Conservation (phyloP, 768 basidiomycete species). For the Holtermanniella nyarrowii region DNA sequence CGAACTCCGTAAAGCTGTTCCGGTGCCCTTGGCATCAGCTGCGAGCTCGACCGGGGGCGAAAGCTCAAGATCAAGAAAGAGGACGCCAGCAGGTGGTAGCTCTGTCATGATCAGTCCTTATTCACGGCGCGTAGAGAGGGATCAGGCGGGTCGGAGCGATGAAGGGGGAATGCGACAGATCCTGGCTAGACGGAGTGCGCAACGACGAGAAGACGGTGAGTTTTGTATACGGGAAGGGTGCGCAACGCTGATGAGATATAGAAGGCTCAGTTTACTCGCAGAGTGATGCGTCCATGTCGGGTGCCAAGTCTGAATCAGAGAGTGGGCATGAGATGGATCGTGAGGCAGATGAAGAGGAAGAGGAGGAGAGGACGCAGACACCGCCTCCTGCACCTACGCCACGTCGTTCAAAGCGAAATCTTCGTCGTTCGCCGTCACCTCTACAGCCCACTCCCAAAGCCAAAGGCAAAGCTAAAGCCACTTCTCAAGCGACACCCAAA, state of each 20-base stretch:
- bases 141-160: conserved; percentile 13
- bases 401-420: neutral
- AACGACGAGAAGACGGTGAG: conserved; percentile 12
- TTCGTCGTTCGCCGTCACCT: neutral
- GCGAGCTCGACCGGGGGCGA: conserved; percentile 25
- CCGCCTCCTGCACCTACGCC: neutral
- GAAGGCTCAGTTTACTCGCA: neutral
- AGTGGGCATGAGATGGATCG: neutral
- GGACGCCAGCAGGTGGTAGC: conserved; percentile 14
- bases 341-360: neutral
- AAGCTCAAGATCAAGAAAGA: conserved; percentile 25
- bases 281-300: neutral
- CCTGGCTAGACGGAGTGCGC: no score
- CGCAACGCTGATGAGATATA: neutral
- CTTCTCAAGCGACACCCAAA: neutral
- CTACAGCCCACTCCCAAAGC: neutral
- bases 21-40: conserved; percentile 32
- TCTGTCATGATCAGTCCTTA: conserved; percentile 38
- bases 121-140: conserved; percentile 22
- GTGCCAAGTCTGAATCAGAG: neutral
- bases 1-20: conserved; percentile 24
- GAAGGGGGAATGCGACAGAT: conserved; percentile 3
- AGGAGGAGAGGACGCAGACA: neutral
- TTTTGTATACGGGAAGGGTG: neutral
- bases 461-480: no score